A percentile compares a stretch with the other conserved stretches of the same genome.
phyloP scores from a whole-genome alignment of 495 filamentous ascomycete species.

The Daldinia loculata region DNA sequence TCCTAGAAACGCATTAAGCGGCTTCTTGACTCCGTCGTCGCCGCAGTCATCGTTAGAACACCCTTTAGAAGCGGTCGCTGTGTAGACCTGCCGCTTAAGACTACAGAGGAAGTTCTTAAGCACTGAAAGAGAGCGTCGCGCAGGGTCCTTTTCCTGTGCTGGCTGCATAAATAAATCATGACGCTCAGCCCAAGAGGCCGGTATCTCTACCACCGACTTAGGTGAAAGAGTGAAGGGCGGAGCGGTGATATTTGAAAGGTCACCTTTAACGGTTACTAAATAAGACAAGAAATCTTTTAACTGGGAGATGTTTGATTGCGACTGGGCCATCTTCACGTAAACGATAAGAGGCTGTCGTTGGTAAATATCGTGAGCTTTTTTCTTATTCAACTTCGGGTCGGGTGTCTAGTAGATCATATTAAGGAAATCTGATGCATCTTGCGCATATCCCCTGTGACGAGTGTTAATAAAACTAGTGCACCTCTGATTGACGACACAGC shows the following conservation, averaged over 20 bases:
- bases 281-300: not conserved
- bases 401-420: not conserved
- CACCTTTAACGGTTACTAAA: not conserved
- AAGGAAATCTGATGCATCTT: not conserved
- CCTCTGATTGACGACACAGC: not conserved
- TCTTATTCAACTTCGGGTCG: too few relatives aligned
- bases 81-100: conserved; percentile 2
- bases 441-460: not conserved
- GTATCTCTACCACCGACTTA: not conserved
- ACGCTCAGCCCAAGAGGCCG: conserved; percentile 1
- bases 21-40: conserved; percentile 39
- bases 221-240: conserved; percentile 5
- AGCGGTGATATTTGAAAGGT: conserved; percentile 6
- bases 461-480: not conserved
- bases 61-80: not conserved
- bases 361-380: not conserved
- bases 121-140: not conserved
- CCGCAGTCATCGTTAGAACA: not conserved
- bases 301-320: not conserved
- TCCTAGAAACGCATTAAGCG: not conserved
- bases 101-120: conserved; percentile 3
- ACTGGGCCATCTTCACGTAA: not conserved
- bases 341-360: not conserved
- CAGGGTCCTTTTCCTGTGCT: not conserved
- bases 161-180: conserved; percentile 1